Evolutionary conservation across 176 grass and related monocot species (phyloP), one percentile per base, ranked within the genome.

Genomic region (Carex littledalei): DNA sequence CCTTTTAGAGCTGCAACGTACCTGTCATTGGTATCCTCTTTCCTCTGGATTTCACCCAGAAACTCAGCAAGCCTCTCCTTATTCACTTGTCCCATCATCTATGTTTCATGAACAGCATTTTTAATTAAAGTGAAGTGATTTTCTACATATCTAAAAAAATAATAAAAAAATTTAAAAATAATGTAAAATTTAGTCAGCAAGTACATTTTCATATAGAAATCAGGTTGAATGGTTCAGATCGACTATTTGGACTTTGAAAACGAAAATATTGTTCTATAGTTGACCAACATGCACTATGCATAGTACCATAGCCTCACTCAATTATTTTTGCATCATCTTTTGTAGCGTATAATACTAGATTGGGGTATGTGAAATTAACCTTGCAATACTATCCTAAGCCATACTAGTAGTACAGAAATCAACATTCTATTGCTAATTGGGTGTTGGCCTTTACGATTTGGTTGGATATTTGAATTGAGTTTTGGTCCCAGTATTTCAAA

Each of bases 61-160:
- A 90, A 94, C 81, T 98, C 96, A n/a, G 96, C 93, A n/a, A 98
- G 60, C 64, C 96, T 89, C 77, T 98, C 96, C 52, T 82, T 90
- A 59, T 95, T 95, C 41, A 92, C 85, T 92, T 95, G 96, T 53
- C 93, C 96, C 96, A 98, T 94, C 94, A 97, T 92, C 94, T 94
- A 85, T 22, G 85, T 81, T 57, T 16, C 3, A 67, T 32, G 9
- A 29, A 7, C 26, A 75, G 69, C 16, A 66, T 31, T 22, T 54
- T 63, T 85, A 73, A 87, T 49, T 72, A 34, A 68, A 78, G 68
- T 43, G 32, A 71, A 43, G 34, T 35, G 34, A 35, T 35, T 35
- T 35, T 35, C 34, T 35, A 35, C 34, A 3, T 35, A 35, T 35
- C 34, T 35, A 35, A 35, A 35, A 35, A 35, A 35, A 35, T 35